Conservation (phyloP, 495 filamentous ascomycete species). For the Hypoxylon lenormandii region DNA sequence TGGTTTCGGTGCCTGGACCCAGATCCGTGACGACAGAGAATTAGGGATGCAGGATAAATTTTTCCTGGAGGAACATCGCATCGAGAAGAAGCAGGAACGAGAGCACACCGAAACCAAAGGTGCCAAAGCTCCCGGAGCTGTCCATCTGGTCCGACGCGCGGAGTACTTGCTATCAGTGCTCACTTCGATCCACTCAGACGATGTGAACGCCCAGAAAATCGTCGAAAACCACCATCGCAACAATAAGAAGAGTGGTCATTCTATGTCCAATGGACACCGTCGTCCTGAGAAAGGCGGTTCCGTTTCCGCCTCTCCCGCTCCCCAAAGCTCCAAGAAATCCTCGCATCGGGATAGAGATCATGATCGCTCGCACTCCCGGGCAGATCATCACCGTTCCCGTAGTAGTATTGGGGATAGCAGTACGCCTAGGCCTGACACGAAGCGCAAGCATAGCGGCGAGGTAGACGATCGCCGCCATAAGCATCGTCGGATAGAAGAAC, state of each 20-base stretch:
- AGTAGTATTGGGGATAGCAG: constrained; percentile 60
- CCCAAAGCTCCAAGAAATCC: constrained; percentile 57
- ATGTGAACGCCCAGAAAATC: constrained; percentile 78
- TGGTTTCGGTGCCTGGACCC: constrained; percentile 92
- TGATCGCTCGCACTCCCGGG: constrained; percentile 52
- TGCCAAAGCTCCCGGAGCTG: constrained; percentile 91
- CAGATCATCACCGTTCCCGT: constrained; percentile 63
- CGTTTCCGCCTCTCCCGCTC: constrained; percentile 71
- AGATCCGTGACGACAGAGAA: constrained; percentile 91
- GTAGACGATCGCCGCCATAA: constrained; percentile 53
- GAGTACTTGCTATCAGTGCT: constrained; percentile 94
- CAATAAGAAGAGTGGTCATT: constrained; percentile 69
- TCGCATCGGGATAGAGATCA: constrained; percentile 58
- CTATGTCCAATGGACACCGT: constrained; percentile 62
- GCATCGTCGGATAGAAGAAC: constrained; percentile 54
- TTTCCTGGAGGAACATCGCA: constrained; percentile 97
- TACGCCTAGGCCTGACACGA: constrained; percentile 59
- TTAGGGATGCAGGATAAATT: constrained; percentile 90
- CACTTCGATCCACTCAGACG: constrained; percentile 77
- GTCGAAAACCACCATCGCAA: constrained; percentile 92
- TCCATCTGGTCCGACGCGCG: constrained; percentile 92
- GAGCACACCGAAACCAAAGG: constrained; percentile 78
- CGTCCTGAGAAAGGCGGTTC: constrained; percentile 64
- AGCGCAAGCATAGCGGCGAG: constrained; percentile 59
- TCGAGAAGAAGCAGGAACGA: constrained; percentile 94